Conservation (phyloP, 441 rosid genomes). For the Aquilaria agallochum region DNA sequence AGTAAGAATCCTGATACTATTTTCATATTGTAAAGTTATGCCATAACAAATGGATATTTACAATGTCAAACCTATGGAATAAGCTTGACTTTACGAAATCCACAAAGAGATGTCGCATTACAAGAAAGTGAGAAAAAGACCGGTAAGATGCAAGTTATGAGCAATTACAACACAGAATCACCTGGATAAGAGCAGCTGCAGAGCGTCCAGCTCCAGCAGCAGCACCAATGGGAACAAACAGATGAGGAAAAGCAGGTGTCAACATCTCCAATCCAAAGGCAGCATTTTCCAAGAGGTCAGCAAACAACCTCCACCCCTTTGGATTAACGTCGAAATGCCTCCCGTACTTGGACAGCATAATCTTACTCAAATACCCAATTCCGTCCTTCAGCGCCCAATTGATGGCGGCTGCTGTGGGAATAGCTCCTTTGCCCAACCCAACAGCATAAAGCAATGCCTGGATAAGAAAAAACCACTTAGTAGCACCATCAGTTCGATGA, state of each 20-base stretch:
- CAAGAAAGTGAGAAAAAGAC: too few species aligned
- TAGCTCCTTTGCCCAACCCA: slow-evolving; percentile 96
- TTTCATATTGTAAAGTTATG: too few species aligned
- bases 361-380: slow-evolving; percentile 92
- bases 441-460: slow-evolving; percentile 96
- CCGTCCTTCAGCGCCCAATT: slow-evolving; percentile 99
- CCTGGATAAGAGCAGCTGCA: slow-evolving; percentile 94
- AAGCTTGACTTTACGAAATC: too few species aligned
- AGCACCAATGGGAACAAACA: slow-evolving; percentile 77
- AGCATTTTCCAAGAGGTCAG: slow-evolving; percentile 90
- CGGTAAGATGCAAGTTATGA: too few species aligned
- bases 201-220: slow-evolving; percentile 95
- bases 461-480: slow-evolving; percentile 7
- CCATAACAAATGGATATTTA: too few species aligned
- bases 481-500: slow-evolving; percentile 7
- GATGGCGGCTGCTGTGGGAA: slow-evolving; percentile 94
- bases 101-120: too few species aligned
- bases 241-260: slow-evolving; percentile 87
- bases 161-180: slow-evolving; percentile 4
- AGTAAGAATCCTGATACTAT: too few species aligned
- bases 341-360: slow-evolving; percentile 80
- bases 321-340: slow-evolving; percentile 98
- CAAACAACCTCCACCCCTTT: slow-evolving; percentile 94
- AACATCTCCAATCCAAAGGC: slow-evolving; percentile 94
- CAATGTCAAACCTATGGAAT: too few species aligned